Base-by-base conservation (phyloP, 176 grass and related monocot genomes). In the Calamus simplicifolius region DNA sequence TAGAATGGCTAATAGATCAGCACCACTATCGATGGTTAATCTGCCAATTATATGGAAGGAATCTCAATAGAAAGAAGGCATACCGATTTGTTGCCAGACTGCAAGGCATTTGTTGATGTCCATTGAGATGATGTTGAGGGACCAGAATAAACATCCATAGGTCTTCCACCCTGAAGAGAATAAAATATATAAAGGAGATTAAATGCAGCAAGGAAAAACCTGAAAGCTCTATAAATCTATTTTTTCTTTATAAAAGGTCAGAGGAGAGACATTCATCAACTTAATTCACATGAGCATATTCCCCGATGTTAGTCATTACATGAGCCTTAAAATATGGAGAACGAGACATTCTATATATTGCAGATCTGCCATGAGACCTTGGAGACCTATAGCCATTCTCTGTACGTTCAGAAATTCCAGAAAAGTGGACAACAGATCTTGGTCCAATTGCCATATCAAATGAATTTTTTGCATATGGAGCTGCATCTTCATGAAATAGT, bases 311-410 rank as follows among this genome's bases (percentile, higher is more conserved):
- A 3, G 23, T 25, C 52, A 73, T 29, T 62, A 49, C 68, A 48
- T 21, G 50, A 12, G 58, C 82, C 82, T 82, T 90, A 64, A 81
- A 73, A 54, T 73, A 62, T 57, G 82, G 82, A 79, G 79, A 85
- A 15, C 79, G 61, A 19, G 75, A 75, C 82, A 82, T 85, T 64
- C 61, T 79, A 76, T 54, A 80, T 49, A 85, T 76, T 14, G 82
- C 87, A 66, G 87, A 82, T 48, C 79, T 73, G 17, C 75, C 79
- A 58, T 50, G 72, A 66, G 54, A 67, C 70, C 68, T 69, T 4
- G 82, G 69, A 69, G 82, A 54, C 29, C n/a, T 19, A 79, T 78
- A 82, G 51, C 81, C 79, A 80, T 85, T 82, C 49, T 76, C 29
- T 21, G 75, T 56, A 58, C 69, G 59, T 27, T 55, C 49, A 67